These are phyloP conservation scores for Holtermanniella nyarrowii DNA, from an alignment of 768 basidiomycete species.

Conservation along the genomic window DNA sequence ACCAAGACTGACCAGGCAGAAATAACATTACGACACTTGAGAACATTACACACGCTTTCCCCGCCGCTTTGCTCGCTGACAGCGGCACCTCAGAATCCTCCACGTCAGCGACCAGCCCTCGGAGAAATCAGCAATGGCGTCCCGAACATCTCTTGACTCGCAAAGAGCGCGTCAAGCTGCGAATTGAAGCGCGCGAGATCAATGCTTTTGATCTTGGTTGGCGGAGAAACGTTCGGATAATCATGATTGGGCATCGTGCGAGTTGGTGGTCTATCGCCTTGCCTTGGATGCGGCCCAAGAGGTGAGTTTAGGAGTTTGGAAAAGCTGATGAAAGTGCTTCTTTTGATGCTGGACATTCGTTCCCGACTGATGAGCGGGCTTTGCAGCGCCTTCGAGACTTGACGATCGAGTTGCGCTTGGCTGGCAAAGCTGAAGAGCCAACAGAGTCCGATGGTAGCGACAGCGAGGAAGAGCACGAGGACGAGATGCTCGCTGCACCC, in stretches of 20 bases:
- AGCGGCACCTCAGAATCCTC: neutral
- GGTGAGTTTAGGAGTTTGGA: neutral
- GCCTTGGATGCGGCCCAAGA: neutral
- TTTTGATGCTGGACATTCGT: conserved; percentile 7
- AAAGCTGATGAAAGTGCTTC: conserved; percentile 1
- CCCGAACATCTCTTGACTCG: conserved; percentile 31
- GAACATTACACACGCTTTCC: conserved; percentile 28
- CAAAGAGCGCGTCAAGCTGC: conserved; percentile 17
- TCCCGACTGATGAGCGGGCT: conserved; percentile 6
- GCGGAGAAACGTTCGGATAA: conserved; percentile 19
- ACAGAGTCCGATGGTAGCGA: too few species aligned
- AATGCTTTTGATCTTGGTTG: conserved; percentile 37
- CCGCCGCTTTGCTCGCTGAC: conserved; percentile 18
- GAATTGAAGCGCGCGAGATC: conserved; percentile 23
- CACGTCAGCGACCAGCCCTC: neutral
- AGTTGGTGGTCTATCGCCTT: neutral
- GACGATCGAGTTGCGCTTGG: conserved; percentile 20
- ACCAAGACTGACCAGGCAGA: conserved; percentile 5
- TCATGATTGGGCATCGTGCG: conserved; percentile 13
- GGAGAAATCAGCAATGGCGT: conserved; percentile 15
- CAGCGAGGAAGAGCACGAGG: too few species aligned
- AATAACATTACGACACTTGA: conserved; percentile 32
- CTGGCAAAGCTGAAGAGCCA: neutral
- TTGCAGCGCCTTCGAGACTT: conserved; percentile 13
- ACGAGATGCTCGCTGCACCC: too few species aligned